Conservation (phyloP, 352 stramenopile genomes). For the Ophiocytium majus region DNA sequence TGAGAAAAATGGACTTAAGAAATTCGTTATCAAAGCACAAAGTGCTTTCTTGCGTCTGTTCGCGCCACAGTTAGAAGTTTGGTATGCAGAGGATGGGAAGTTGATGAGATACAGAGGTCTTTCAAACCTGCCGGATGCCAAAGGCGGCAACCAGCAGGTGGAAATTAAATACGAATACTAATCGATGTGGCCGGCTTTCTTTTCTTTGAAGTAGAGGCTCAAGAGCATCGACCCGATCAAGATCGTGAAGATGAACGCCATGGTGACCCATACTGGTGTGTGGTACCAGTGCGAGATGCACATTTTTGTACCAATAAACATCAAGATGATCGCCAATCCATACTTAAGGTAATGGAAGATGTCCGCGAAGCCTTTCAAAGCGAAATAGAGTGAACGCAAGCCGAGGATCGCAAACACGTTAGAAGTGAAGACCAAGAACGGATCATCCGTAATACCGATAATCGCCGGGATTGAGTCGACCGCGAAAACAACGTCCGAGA, state of each 20-base stretch:
- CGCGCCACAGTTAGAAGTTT: too few species aligned
- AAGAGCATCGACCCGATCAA: background rate
- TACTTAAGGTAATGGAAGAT: conserved; percentile 56
- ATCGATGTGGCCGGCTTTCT: too few species aligned
- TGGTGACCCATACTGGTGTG: background rate
- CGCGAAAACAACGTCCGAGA: conserved; percentile 74
- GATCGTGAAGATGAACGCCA: background rate
- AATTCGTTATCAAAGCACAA: too few species aligned
- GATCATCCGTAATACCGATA: conserved; percentile 72
- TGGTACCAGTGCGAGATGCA: conserved; percentile 27
- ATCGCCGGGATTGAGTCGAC: conserved; percentile 62
- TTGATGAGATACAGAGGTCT: too few species aligned
- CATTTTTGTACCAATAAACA: conserved; percentile 60
- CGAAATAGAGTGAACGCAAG: conserved; percentile 69
- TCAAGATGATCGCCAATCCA: conserved; percentile 56
- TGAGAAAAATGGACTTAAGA: too few species aligned
- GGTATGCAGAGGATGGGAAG: too few species aligned
- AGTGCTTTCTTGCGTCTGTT: too few species aligned
- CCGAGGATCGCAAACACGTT: conserved; percentile 68
- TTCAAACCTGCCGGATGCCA: too few species aligned
- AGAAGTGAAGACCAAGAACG: conserved; percentile 69
- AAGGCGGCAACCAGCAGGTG: too few species aligned
- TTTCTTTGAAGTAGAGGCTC: too few species aligned
- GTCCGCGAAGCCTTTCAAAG: conserved; percentile 65
- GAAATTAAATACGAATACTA: too few species aligned